phyloP scores from a whole-genome alignment of 1,284 basidiomycete genomes.

The Irpex sp. region DNA sequence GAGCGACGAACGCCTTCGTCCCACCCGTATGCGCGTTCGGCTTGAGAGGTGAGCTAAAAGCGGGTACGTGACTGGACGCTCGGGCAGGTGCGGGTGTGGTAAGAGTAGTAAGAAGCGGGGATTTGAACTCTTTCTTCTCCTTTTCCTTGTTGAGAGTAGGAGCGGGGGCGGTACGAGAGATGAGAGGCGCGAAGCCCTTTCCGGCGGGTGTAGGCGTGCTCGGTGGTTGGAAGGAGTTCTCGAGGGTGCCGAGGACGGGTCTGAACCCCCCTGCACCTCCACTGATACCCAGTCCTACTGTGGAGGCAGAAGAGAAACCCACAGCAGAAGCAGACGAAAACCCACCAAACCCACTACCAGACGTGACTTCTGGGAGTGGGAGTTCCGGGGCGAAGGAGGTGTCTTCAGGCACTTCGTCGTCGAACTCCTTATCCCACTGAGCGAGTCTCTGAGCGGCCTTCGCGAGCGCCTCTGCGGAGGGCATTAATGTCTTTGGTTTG shows the following conservation, averaged over 20 bases:
- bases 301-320: too few relatives aligned
- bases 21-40: conserved; percentile 12
- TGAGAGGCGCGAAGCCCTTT: conserved; percentile 16
- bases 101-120: conserved; percentile 36
- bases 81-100: too few relatives aligned
- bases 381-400: not conserved
- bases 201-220: conserved; percentile 19
- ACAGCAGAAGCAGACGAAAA: not conserved
- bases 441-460: conserved; percentile 50
- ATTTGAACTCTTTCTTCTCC: conserved; percentile 46
- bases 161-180: not conserved
- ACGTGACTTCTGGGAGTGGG: too few relatives aligned
- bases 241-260: conserved; percentile 35
- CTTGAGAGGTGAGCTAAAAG: conserved; percentile 28
- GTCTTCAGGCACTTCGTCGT: conserved; percentile 14
- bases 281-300: too few relatives aligned
- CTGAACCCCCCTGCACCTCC: conserved; percentile 13
- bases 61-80: too few relatives aligned
- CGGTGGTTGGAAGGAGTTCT: conserved; percentile 28
- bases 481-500: conserved; percentile 31
- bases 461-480: conserved; percentile 53
- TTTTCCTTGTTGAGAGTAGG: conserved; percentile 10
- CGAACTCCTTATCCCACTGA: conserved; percentile 48
- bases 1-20: conserved; percentile 4
- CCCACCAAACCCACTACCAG: not conserved